Base-by-base conservation (phyloP, 495 filamentous ascomycete species). In the Aspergillus ostianus region DNA sequence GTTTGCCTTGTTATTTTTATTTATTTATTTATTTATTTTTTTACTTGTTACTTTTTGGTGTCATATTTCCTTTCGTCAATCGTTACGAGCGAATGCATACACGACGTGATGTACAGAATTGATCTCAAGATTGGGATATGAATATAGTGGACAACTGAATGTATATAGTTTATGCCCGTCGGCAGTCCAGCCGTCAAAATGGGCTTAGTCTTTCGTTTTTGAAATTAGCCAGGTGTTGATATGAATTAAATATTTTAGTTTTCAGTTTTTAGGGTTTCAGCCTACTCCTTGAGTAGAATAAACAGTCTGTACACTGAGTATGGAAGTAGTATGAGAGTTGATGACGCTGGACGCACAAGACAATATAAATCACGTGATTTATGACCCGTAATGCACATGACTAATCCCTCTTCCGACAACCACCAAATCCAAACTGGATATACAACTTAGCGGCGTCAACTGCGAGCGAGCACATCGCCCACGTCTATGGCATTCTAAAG, bases 51-150 rank as follows among this genome's bases (percentile, higher is more conserved):
- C 26, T 29, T 48, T n/a, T n/a, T n/a, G n/a, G n/a, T n/a, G n/a
- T n/a, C n/a, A n/a, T 48, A 29, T 26, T 56, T 56, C 32, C 0
- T 52, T 52, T 26, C 3, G 36, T 17, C 36, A 41, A 17, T 41
- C 36, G 36, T 41, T 36, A 19, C 36, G 29, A 36, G 36, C 20
- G 51, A 19, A 36, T 53, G 51, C 36, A 53, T 53, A 53, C 27
- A 52, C 29, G 6, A 53, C 12, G 36, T 53, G 21, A 18, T 53
- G 51, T 53, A 36, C 36, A 53, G 29, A 19, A 36, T 30, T n/a
- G 12, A 15, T 36, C 5, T 30, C 26, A 17, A 20, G 13, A 20
- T 32, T 52, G n/a, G 15, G 27, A 41, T 41, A 36, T 27, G 6
- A 26, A 27, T 27, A 51, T 6, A 51, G 21, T 26, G 7, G 15